phyloP scores from a whole-genome alignment of 1,284 basidiomycete genomes.

The Cryptococcus sp. region DNA sequence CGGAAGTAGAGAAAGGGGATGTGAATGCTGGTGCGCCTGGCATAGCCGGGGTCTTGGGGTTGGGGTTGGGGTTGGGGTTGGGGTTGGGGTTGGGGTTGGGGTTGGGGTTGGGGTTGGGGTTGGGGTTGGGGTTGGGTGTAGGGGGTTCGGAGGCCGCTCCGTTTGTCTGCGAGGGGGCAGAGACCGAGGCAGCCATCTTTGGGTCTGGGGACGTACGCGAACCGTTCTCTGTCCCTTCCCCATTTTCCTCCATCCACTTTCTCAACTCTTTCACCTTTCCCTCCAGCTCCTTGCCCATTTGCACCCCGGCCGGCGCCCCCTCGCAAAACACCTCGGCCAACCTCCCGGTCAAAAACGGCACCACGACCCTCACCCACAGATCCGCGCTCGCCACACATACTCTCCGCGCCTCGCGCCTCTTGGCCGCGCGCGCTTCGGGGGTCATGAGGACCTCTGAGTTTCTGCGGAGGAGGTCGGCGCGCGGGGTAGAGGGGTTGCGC shows the following conservation, averaged over 20 bases:
- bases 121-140: neutral
- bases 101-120: neutral
- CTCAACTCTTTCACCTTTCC: constrained; percentile 18
- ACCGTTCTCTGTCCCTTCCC: constrained; percentile 2
- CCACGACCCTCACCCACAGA: constrained; percentile 54
- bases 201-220: neutral
- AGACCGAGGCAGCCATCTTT: neutral
- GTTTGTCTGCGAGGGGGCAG: neutral
- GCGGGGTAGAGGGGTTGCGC: constrained; percentile 25
- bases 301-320: constrained; percentile 7
- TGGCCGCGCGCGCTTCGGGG: constrained; percentile 32
- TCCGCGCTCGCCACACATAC: constrained; percentile 58
- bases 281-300: constrained; percentile 6
- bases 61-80: constrained; percentile 1
- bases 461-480: constrained; percentile 30
- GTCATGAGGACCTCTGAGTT: constrained; percentile 37
- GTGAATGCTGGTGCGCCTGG: neutral
- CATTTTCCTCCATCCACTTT: constrained; percentile 26
- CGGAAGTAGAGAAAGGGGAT: neutral
- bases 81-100: neutral
- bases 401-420: constrained; percentile 50
- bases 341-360: constrained; percentile 65
- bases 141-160: too few species aligned
- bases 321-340: constrained; percentile 66
- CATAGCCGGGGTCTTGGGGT: neutral